phyloP scores from a whole-genome alignment of 208 protist genomes.

The Acanthamoeba culbertsoni region DNA sequence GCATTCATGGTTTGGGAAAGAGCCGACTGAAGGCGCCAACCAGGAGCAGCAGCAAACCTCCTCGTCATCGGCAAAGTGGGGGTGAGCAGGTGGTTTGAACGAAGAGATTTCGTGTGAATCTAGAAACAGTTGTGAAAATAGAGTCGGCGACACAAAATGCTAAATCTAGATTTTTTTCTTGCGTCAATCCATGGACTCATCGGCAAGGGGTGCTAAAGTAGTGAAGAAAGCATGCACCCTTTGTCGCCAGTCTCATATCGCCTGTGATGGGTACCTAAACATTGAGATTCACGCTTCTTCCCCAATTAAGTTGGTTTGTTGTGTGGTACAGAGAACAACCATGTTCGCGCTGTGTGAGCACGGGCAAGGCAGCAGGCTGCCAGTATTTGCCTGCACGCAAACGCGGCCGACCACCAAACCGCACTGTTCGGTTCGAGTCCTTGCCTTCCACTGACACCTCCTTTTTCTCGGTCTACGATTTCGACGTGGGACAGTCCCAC shows the following conservation, averaged over 20 bases:
- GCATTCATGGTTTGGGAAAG: too few relatives aligned
- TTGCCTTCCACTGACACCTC: background rate
- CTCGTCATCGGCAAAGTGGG: too few relatives aligned
- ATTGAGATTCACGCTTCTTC: background rate
- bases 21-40: too few relatives aligned
- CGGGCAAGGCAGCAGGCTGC: background rate
- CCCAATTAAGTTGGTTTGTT: background rate
- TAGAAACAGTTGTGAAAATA: too few relatives aligned
- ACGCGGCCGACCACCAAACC: background rate
- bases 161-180: too few relatives aligned
- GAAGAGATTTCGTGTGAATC: too few relatives aligned
- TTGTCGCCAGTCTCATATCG: background rate
- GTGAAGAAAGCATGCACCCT: background rate
- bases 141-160: background rate
- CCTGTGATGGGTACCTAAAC: background rate
- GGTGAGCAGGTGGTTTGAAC: too few relatives aligned
- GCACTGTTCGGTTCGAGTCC: slow-evolving; percentile 18
- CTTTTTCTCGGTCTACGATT: background rate
- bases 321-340: background rate
- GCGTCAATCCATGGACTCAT: background rate
- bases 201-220: background rate
- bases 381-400: background rate
- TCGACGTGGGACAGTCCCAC: background rate
- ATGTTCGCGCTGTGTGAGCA: background rate
- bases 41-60: too few relatives aligned